Evolutionary conservation across 2,329 filamentous ascomycete genomes (phyloP), one percentile per base, ranked within the genome.

Genomic region (Reticulascus tulasneorum): DNA sequence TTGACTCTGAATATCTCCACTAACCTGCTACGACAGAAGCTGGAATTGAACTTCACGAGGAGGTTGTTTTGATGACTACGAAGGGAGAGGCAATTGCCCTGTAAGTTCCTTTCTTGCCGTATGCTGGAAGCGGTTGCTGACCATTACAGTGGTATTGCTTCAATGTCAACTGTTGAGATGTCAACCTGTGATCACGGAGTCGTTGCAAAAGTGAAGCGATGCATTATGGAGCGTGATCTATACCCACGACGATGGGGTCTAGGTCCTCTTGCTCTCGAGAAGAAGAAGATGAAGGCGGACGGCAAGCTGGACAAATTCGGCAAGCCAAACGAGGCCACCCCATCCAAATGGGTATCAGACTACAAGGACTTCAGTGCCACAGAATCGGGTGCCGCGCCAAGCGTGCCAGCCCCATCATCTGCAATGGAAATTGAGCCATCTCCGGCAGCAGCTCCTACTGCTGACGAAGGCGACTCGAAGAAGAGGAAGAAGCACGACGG

Each of bases 271-370:
- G 93, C 93, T 32, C 69, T 84, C 31, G 89, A 97, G 77, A 98
- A 98, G 82, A 98, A 98, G 85, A 96, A 97, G 80, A 82, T 98
- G 74, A 97, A 97, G 81, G 87, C 90, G 35, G 86, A 88, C 51
- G 93, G 93, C 64, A 95, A 96, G 71, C 84, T 98, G 42, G 93
- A 98, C 74, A 98, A 98, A 82, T 97, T 81, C 54, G 93, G 93
- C 50, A 84, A 90, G 40, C 66, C 86, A 53, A 98, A 97, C 64
- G 91, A 96, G 62, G 80, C 82, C 47, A 98, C 93, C 6, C 93
- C 93, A 18, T 81, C 89, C 53, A 87, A 93, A 67, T 98, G 93
- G 93, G 89, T 86, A 51, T 68, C 77, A 23, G 85, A 86, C 49
- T 98, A 98, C 77, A 91, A 89, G 67, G 93, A 97, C 70, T 95